A percentile compares a stretch with the other conserved stretches of the same genome.
phyloP scores from a whole-genome alignment of 805 yeast genomes.

The Metschnikowia aberdeeniae region DNA sequence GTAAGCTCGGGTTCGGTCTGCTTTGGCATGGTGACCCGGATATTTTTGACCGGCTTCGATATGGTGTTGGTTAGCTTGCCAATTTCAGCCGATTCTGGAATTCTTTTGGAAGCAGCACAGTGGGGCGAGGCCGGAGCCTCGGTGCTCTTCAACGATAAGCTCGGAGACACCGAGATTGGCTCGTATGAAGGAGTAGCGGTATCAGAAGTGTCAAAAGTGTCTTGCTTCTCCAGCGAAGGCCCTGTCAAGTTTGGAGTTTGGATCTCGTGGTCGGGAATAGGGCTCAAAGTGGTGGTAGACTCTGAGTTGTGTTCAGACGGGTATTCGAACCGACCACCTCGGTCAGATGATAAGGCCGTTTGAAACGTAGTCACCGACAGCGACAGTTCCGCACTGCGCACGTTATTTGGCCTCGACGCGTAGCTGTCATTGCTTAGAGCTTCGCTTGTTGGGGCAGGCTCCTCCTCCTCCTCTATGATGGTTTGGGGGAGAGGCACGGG shows the following conservation, averaged over 20 bases:
- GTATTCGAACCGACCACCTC: background rate
- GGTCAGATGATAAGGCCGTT: slow-evolving; percentile 1
- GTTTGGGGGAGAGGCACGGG: slow-evolving; percentile 2
- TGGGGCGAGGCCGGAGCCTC: background rate
- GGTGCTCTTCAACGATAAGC: slow-evolving; percentile 1
- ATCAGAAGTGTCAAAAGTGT: background rate
- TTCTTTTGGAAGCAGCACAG: background rate
- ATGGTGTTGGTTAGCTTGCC: background rate
- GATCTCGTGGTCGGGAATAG: background rate
- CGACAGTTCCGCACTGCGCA: slow-evolving; percentile 25
- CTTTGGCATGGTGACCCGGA: background rate
- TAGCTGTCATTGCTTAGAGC: background rate
- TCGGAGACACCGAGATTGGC: slow-evolving; percentile 3
- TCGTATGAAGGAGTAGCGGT: slow-evolving; percentile 1
- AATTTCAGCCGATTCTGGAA: background rate
- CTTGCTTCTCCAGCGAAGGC: background rate
- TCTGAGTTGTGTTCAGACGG: background rate
- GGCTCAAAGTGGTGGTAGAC: slow-evolving; percentile 1
- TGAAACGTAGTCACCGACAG: slow-evolving; percentile 43
- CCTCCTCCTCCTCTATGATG: slow-evolving; percentile 4
- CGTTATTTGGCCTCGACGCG: background rate
- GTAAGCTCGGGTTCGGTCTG: background rate
- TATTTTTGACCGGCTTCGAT: background rate
- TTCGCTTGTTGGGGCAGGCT: background rate
- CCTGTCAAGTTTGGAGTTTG: background rate